Evolutionary conservation across 768 basidiomycete species (phyloP).

Genomic region (Auricularia heimuer): DNA sequence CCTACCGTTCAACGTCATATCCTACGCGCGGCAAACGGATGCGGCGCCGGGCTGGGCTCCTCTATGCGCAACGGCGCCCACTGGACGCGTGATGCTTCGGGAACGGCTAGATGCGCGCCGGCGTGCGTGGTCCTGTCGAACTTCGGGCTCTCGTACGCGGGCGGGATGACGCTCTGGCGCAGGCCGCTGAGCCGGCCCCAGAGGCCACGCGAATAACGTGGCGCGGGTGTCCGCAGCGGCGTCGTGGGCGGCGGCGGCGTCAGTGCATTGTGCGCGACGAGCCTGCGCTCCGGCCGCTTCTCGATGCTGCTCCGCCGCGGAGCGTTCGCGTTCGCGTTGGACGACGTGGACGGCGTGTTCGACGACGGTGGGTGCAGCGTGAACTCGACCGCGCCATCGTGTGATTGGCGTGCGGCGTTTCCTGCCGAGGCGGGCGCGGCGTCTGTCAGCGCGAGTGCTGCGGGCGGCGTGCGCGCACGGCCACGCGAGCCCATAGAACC

Average conservation of each 20-base stretch:
- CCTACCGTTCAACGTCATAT: too few species aligned
- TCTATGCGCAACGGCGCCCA: too few species aligned
- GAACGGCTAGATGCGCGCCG: too few species aligned
- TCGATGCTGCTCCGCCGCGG: neutral
- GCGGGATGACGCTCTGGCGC: neutral
- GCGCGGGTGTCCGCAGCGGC: neutral
- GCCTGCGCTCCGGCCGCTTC: neutral
- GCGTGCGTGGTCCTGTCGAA: neutral
- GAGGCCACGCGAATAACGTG: neutral
- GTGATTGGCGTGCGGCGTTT: neutral
- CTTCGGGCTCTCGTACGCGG: neutral
- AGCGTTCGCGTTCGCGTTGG: neutral
- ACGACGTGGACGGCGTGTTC: neutral
- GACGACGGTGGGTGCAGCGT: neutral
- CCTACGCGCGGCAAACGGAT: too few species aligned
- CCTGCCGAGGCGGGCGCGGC: neutral
- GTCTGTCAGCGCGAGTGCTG: neutral
- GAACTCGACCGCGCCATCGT: neutral
- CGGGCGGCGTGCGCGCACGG: neutral
- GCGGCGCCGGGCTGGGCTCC: too few species aligned
- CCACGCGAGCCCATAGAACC: neutral
- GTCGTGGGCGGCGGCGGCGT: neutral
- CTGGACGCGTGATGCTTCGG: too few species aligned
- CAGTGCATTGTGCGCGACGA: neutral
- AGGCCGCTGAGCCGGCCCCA: neutral